Percentiles rank a stretch among this genome's conserved stretches.
Conservation (phyloP, 139 green algal genomes). For the Closterium sp. region DNA sequence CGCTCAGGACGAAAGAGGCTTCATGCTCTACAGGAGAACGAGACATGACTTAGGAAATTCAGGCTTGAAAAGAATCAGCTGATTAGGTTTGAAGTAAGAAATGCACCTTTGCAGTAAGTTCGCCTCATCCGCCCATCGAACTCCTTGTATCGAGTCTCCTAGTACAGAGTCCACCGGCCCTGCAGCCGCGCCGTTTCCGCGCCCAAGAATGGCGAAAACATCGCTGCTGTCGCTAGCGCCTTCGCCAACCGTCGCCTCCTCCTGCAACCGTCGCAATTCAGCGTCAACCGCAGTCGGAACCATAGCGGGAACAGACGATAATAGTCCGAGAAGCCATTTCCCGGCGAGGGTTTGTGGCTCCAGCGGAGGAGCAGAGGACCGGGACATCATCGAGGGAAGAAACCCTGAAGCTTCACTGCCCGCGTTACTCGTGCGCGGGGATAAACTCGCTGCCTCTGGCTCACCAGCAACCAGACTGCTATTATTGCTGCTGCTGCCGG, state of each 20-base stretch:
- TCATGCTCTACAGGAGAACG: too few species aligned
- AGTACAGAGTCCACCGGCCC: neutral
- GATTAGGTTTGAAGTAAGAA: neutral
- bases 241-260: neutral
- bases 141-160: neutral
- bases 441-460: neutral
- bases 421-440: neutral
- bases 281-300: neutral
- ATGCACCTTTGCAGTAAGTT: neutral
- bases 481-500: neutral
- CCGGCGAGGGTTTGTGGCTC: neutral
- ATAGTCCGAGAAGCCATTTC: neutral
- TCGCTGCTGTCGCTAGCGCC: neutral
- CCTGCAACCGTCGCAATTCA: neutral
- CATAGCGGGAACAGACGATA: neutral
- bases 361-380: neutral
- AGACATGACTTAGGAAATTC: too few species aligned
- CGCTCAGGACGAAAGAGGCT: too few species aligned
- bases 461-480: neutral
- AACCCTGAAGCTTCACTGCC: neutral
- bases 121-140: neutral
- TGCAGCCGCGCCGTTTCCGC: neutral
- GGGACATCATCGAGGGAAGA: neutral
- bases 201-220: neutral
- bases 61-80: neutral